Percentiles rank a stretch among this genome's conserved stretches.
Evolutionary conservation across 805 yeast species (phyloP).

Genomic region (Wickerhamomyces tratensis): DNA sequence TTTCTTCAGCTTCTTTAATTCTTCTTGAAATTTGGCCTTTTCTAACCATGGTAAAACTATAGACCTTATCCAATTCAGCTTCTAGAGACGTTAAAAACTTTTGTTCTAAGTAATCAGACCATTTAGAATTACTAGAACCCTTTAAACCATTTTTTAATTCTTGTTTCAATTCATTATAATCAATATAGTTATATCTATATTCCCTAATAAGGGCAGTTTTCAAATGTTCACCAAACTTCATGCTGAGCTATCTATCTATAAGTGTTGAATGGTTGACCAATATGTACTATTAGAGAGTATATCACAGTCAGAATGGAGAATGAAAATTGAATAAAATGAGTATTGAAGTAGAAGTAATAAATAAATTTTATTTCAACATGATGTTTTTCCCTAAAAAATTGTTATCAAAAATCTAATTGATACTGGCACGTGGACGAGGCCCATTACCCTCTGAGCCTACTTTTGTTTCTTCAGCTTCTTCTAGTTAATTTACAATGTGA

Average conservation of each 20-base stretch:
- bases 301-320: no score
- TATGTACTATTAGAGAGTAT: no score
- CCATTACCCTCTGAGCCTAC: no score
- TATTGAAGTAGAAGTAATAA: no score
- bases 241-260: slow-evolving; percentile 16
- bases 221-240: slow-evolving; percentile 96
- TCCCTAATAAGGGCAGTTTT: slow-evolving; percentile 84
- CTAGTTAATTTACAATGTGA: no score
- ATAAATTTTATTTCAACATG: no score
- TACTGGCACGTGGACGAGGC: no score
- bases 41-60: slow-evolving; percentile 82
- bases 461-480: no score
- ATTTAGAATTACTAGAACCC: slow-evolving; percentile 37
- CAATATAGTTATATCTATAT: slow-evolving; percentile 82
- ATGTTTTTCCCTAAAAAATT: no score
- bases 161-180: slow-evolving; percentile 85
- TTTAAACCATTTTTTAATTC: slow-evolving; percentile 63
- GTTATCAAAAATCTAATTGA: no score
- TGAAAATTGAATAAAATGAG: no score
- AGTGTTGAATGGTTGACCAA: no score
- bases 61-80: slow-evolving; percentile 84
- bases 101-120: slow-evolving; percentile 79
- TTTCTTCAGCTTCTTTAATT: slow-evolving; percentile 69
- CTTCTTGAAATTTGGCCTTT: slow-evolving; percentile 79
- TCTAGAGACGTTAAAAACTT: slow-evolving; percentile 69